phyloP scores from a whole-genome alignment of 345 rosid species.

The Dipteronia sinensis region DNA sequence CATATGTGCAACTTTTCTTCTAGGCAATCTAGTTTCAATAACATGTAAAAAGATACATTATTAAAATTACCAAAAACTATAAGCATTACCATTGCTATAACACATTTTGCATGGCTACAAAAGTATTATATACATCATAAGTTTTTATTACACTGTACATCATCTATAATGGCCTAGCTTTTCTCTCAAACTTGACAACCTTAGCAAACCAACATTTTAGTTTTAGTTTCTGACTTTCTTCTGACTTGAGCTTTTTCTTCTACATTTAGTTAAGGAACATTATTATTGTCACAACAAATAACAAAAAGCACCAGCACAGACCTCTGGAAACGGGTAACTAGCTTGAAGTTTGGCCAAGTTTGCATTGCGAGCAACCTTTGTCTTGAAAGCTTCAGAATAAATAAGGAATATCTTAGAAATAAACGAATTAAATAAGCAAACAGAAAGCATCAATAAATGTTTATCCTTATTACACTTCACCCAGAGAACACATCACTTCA shows the following conservation, averaged over 20 bases:
- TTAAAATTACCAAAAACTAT: not conserved
- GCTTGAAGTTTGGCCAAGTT: slow-evolving; percentile 97
- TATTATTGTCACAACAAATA: not conserved
- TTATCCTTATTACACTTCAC: no score
- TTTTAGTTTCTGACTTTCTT: no score
- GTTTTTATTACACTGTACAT: not conserved
- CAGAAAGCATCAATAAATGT: no score
- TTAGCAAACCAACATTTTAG: not conserved
- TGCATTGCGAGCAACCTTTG: slow-evolving; percentile 74
- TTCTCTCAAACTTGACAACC: not conserved
- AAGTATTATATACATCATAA: not conserved
- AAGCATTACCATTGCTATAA: not conserved
- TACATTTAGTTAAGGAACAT: not conserved
- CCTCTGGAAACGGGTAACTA: slow-evolving; percentile 94
- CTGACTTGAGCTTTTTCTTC: not conserved
- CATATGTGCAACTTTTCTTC: slow-evolving; percentile 82
- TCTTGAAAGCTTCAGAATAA: slow-evolving; percentile 65
- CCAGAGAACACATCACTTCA: no score
- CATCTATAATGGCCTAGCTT: not conserved
- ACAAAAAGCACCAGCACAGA: slow-evolving; percentile 28
- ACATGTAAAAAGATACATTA: not conserved
- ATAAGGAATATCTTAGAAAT: slow-evolving; percentile 16
- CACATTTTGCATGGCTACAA: not conserved
- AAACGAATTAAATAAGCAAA: not conserved
- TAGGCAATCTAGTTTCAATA: slow-evolving; percentile 60